These are phyloP conservation scores for Usnea hakonensis DNA, from an alignment of 495 filamentous ascomycete genomes.

Conservation along the genomic window DNA sequence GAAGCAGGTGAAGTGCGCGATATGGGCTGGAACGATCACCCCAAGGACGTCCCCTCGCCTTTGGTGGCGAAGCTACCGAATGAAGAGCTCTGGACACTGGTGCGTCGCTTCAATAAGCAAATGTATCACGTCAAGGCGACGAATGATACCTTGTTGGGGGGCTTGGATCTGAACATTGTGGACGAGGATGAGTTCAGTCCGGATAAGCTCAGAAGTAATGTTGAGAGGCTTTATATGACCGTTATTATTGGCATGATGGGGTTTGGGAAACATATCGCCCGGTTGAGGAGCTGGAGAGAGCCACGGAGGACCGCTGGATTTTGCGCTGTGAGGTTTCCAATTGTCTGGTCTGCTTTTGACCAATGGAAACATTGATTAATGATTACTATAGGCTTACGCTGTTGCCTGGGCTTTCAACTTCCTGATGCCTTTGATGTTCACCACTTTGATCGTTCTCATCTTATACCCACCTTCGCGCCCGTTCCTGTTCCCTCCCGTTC, in stretches of 20 bases:
- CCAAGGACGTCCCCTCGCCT: constrained; percentile 49
- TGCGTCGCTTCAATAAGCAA: constrained; percentile 87
- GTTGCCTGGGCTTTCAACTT: constrained; percentile 68
- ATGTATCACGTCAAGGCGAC: constrained; percentile 79
- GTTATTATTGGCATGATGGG: constrained; percentile 61
- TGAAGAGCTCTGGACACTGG: constrained; percentile 74
- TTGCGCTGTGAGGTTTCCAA: constrained; percentile 41
- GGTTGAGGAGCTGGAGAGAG: constrained; percentile 77
- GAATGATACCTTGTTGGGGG: constrained; percentile 42
- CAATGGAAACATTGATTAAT: constrained; percentile 9
- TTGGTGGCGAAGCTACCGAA: constrained; percentile 70
- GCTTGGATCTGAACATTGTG: constrained; percentile 72
- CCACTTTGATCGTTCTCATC: constrained; percentile 56
- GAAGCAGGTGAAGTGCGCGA: constrained; percentile 48
- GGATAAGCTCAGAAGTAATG: constrained; percentile 69
- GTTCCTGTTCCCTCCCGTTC: constrained; percentile 67
- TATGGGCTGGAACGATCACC: constrained; percentile 64
- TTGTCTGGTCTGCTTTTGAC: neutral
- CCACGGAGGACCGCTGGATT: constrained; percentile 59
- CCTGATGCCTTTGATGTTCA: constrained; percentile 53
- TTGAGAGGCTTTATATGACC: constrained; percentile 83
- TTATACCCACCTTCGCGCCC: constrained; percentile 55
- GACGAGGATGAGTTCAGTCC: constrained; percentile 81
- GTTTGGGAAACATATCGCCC: constrained; percentile 63
- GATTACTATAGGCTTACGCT: constrained; percentile 51